Conservation (phyloP, 2,329 filamentous ascomycete genomes). For the Ceratocystis lukuohia region DNA sequence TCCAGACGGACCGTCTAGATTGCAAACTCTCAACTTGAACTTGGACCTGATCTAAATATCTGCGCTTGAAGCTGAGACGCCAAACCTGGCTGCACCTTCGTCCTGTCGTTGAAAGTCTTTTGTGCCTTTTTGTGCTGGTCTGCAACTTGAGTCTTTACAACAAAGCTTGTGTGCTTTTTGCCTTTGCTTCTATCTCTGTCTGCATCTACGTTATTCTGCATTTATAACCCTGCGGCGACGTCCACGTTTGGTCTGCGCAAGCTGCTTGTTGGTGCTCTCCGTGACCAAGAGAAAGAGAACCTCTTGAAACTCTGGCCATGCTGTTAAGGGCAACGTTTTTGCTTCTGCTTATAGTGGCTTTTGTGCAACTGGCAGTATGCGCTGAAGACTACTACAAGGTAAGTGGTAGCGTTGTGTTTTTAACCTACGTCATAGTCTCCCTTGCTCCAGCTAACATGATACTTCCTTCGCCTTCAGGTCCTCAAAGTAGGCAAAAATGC, state of each 20-base stretch:
- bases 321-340: slow-evolving; percentile 33
- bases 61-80: not conserved
- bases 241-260: not conserved
- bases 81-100: not conserved
- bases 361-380: slow-evolving; percentile 43
- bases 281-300: not conserved
- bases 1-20: not conserved
- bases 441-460: not conserved
- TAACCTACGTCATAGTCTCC: not conserved
- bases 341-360: slow-evolving; percentile 38
- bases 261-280: not conserved
- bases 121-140: not conserved
- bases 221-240: not conserved
- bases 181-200: not conserved
- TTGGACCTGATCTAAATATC: not conserved
- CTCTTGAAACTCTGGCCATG: slow-evolving; percentile 23
- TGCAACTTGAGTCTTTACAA: not conserved
- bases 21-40: not conserved
- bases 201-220: not conserved
- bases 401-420: slow-evolving; percentile 17
- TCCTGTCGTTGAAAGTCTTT: not conserved
- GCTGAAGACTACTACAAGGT: slow-evolving; percentile 72
- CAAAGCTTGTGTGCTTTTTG: not conserved
- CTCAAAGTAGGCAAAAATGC: slow-evolving; percentile 69
- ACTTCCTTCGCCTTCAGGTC: slow-evolving; percentile 36